Conservation (phyloP, 495 filamentous ascomycete species). For the Podospora pseudocomata region DNA sequence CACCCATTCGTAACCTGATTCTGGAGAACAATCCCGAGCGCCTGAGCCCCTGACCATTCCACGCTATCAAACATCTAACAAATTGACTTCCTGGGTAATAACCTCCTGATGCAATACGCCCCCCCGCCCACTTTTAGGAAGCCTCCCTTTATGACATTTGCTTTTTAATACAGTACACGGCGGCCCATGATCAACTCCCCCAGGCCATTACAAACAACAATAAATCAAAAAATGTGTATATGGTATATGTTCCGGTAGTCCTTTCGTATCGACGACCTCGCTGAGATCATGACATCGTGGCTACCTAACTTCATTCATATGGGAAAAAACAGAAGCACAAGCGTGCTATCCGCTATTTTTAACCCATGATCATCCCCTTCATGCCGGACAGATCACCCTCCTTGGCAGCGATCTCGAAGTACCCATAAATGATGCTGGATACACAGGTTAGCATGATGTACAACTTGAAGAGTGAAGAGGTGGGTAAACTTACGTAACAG, state of each 20-base stretch:
- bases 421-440: constrained; percentile 90
- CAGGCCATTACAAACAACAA: constrained; percentile 19
- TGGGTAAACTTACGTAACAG: constrained; percentile 81
- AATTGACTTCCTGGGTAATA: constrained; percentile 12
- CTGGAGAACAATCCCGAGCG: constrained; percentile 4
- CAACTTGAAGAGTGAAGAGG: not conserved
- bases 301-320: constrained; percentile 8
- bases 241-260: not conserved
- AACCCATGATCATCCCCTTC: constrained; percentile 80
- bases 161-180: constrained; percentile 31
- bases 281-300: constrained; percentile 1
- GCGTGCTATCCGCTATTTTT: constrained; percentile 18
- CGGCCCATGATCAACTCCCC: constrained; percentile 17
- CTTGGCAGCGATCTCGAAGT: constrained; percentile 98
- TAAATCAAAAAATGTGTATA: constrained; percentile 25
- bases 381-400: constrained; percentile 91
- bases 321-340: not conserved
- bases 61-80: constrained; percentile 11
- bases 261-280: constrained; percentile 4
- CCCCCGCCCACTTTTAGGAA: constrained; percentile 21
- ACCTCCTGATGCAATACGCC: constrained; percentile 21
- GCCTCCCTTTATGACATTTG: constrained; percentile 24
- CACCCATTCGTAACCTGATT: not conserved
- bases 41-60: constrained; percentile 4
- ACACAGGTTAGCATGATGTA: constrained; percentile 25